Percentiles rank a stretch among this genome's conserved stretches.
Conservation (phyloP, 805 yeast species). For the Ogataea haglerorum region DNA sequence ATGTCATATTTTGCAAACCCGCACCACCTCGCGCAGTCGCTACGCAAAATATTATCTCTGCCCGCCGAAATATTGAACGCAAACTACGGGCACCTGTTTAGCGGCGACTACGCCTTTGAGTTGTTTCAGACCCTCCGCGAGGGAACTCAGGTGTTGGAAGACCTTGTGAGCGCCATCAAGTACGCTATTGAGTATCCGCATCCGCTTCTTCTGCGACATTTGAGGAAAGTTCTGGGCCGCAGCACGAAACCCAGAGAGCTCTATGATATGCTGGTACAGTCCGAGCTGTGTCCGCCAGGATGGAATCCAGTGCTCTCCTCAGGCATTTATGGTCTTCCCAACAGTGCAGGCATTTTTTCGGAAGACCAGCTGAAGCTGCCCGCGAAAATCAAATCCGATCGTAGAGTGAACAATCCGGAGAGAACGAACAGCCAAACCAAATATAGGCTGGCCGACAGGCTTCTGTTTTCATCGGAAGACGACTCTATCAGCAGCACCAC, state of each 20-base stretch:
- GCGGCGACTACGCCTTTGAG: slow-evolving; percentile 15
- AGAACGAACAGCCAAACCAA: neutral
- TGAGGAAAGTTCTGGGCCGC: slow-evolving; percentile 16
- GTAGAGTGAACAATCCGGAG: too few relatives aligned
- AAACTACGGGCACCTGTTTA: slow-evolving; percentile 18
- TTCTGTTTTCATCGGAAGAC: slow-evolving; percentile 25
- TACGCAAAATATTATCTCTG: slow-evolving; percentile 15
- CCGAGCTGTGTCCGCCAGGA: slow-evolving; percentile 14
- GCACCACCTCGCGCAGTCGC: slow-evolving; percentile 20
- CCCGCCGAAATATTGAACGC: slow-evolving; percentile 11
- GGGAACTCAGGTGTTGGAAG: slow-evolving; percentile 18
- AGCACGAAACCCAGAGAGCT: slow-evolving; percentile 14
- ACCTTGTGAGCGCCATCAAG: slow-evolving; percentile 27
- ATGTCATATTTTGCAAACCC: slow-evolving; percentile 23
- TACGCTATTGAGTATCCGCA: slow-evolving; percentile 34
- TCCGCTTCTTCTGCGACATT: slow-evolving; percentile 16
- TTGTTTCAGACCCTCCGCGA: slow-evolving; percentile 11
- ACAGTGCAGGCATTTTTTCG: neutral
- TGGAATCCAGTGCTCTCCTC: slow-evolving; percentile 29
- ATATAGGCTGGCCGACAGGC: slow-evolving; percentile 17
- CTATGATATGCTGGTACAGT: slow-evolving; percentile 13
- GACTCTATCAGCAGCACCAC: slow-evolving; percentile 13
- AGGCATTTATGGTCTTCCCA: slow-evolving; percentile 18
- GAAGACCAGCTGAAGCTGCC: slow-evolving; percentile 1
- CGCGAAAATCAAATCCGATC: slow-evolving; percentile 1